Base-by-base conservation (phyloP, 192 early-diverging fungal genomes). In the Coemansia sp. region DNA sequence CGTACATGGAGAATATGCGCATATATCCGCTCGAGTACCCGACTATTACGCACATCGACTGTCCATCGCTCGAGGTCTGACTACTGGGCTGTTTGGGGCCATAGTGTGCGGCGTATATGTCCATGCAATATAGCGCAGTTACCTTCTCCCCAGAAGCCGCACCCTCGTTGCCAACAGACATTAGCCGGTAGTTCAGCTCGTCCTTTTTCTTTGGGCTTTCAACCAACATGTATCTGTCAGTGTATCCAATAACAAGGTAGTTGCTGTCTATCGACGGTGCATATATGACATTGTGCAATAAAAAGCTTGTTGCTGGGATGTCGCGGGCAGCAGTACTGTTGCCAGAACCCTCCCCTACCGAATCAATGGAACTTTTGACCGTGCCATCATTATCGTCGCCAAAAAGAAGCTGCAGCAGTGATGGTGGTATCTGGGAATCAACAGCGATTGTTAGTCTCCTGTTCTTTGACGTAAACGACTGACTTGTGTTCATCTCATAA, bases 11-110 rank as follows among this genome's bases (percentile, higher is more conserved):
- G 64, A 71, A 79, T 51, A 79, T 63, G 12, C 77, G 67, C 48
- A 79, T 23, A 21, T 74, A 63, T 7, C 77, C 77, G 39, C 61
- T 79, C 3, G 71, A 74, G 42, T 79, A 79, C 12, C 77, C 77
- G n/a, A 63, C 77, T n/a, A 65, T 58, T 25, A 79, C 65, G 31
- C 77, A 79, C 10, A 74, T 20, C n/a, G 71, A 61, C 53, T 59
- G 58, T 28, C 40, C 23, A 4, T 13, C 63, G 10, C 26, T 43
- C 34, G 16, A 4, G 40, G 15, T 16, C 40, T 10, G 40, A 10
- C 61, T 29, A 30, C 20, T 39, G 13, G 37, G 21, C 18, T 61
- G 63, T 34, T 21, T 29, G 16, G 13, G 34, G 2, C 31, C 49
- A 6, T 52, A 15, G 49, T 52, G 13, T 16, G 68, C 33, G 5